These are phyloP conservation scores for Apiospora malaysiana DNA, from an alignment of 2,329 filamentous ascomycete genomes.

Conservation along the genomic window DNA sequence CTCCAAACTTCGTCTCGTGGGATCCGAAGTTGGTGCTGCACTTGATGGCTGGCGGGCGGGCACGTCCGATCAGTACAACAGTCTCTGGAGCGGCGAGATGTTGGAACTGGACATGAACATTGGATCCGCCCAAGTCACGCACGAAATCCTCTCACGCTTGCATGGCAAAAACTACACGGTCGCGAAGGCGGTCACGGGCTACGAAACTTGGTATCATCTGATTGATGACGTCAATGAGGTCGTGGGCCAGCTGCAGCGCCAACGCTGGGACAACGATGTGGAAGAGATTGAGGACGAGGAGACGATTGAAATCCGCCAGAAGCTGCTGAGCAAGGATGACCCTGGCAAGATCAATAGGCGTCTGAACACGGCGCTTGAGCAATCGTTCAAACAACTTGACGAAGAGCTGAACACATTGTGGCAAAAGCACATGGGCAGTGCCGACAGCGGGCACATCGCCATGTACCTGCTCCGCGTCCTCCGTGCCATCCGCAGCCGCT, in stretches of 20 bases:
- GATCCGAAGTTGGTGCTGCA: conserved; percentile 66
- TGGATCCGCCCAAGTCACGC: conserved; percentile 72
- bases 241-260: conserved; percentile 68
- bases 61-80: conserved; percentile 54
- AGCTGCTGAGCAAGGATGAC: conserved; percentile 74
- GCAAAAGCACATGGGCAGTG: conserved; percentile 48
- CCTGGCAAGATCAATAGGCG: conserved; percentile 66
- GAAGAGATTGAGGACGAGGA: conserved; percentile 78
- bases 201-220: conserved; percentile 75
- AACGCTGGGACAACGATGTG: conserved; percentile 78
- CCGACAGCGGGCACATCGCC: conserved; percentile 58
- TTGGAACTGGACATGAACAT: conserved; percentile 69
- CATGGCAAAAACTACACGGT: conserved; percentile 76
- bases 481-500: conserved; percentile 72
- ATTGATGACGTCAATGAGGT: conserved; percentile 70
- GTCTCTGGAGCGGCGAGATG: conserved; percentile 72
- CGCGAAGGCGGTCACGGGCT: conserved; percentile 64
- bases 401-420: conserved; percentile 59
- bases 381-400: conserved; percentile 65
- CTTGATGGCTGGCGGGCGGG: conserved; percentile 66
- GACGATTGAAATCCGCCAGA: conserved; percentile 69
- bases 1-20: conserved; percentile 67
- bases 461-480: conserved; percentile 76
- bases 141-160: conserved; percentile 70
- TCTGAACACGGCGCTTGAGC: conserved; percentile 60